Base-by-base conservation (phyloP, 2,329 filamentous ascomycete genomes). In the Lecanoromycetidae sp. region DNA sequence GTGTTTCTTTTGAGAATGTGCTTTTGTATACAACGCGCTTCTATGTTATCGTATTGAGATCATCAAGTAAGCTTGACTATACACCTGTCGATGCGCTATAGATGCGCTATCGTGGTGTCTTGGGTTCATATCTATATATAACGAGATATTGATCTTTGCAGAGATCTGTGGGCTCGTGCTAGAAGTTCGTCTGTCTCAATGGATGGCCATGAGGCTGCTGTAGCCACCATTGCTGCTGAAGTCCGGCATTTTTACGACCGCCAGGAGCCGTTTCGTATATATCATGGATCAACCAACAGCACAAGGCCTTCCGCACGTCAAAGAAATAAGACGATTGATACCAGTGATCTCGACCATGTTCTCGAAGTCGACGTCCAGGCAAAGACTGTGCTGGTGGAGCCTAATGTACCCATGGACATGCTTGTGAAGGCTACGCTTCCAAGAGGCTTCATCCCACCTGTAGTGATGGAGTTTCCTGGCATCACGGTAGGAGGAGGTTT, bases 381-480 rank as follows among this genome's bases (percentile, higher is more conserved):
- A 5, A 71, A 69, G 52, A 80, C 73, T 3, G 81, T 74, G 5
- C 61, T 82, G n/a, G 77, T 81, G 1, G 79, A 84, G 61, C 80
- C 80, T 3, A 84, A 83, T 55, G 80, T 84, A 5, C 67, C 78
- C 1, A 82, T 84, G 78, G 79, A 82, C 53, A 61, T 61, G 0
- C 71, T 84, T 6, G 72, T 82, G 10, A 69, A 71, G 44, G 74
- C 72, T 3, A 76, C 78, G 0, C 56, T 79, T n/a, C 61, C 65
- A 17, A 62, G 74, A 44, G 71, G 70, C 1, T 65, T 83, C 1
- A 66, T 83, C 2, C 79, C 80, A 0, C 74, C 76, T 0, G 77
- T 84, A 0, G 79, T 83, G 4, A 81, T 81, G 74, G 80, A 84
- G 57, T 82, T 84, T 48, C 79, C 78, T 2, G 79, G 77, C n/a